Percentiles rank a stretch among this genome's conserved stretches.
These are phyloP conservation scores for Botrytis cinerea DNA, from an alignment of 2,329 filamentous ascomycete genomes.

Conservation along the genomic window DNA sequence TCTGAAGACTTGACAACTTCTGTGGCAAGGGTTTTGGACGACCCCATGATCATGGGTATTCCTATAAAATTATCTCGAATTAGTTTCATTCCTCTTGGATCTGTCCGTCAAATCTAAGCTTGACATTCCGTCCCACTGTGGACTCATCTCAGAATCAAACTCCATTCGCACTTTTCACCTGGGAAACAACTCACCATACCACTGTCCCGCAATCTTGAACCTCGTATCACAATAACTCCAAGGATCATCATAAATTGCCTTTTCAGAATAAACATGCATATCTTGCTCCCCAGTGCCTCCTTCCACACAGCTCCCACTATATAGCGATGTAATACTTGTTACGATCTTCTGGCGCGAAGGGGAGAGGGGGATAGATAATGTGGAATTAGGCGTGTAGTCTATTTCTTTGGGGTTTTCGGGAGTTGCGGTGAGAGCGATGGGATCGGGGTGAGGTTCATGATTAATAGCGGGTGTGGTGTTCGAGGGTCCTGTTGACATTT, in stretches of 20 bases:
- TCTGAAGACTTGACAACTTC: constrained; percentile 46
- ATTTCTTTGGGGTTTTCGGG: constrained; percentile 33
- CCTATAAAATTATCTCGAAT: constrained; percentile 27
- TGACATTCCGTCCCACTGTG: background rate
- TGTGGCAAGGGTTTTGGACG: constrained; percentile 45
- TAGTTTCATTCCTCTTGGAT: background rate
- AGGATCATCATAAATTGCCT: constrained; percentile 51
- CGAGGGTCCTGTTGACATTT: background rate
- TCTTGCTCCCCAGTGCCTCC: constrained; percentile 40
- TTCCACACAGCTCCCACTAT: constrained; percentile 50
- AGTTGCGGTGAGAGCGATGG: constrained; percentile 16
- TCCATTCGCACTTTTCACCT: background rate
- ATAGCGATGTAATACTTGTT: constrained; percentile 47
- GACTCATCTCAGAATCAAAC: background rate
- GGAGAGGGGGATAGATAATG: constrained; percentile 39
- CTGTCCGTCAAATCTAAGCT: background rate
- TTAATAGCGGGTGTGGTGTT: background rate
- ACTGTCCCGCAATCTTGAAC: constrained; percentile 54
- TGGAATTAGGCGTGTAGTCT: constrained; percentile 48
- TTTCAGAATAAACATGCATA: constrained; percentile 51
- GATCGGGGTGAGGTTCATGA: constrained; percentile 26
- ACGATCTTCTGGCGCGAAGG: constrained; percentile 46
- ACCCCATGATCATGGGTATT: constrained; percentile 47
- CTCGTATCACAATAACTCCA: constrained; percentile 52
- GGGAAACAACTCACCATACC: constrained; percentile 42